Evolutionary conservation across 352 stramenopile genomes (phyloP).

Genomic region (Aphanomyces euteiches): DNA sequence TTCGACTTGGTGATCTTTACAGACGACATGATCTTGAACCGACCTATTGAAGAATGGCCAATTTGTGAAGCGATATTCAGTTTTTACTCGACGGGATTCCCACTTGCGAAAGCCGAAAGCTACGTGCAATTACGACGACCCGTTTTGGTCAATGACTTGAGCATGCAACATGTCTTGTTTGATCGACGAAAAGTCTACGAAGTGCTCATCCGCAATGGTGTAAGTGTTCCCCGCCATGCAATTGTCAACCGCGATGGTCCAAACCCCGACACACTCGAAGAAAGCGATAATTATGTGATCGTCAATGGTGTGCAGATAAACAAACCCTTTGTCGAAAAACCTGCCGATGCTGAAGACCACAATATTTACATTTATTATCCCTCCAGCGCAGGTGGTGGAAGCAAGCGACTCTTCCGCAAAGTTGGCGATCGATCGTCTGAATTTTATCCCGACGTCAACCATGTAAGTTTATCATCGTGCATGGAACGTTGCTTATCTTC

Average conservation of each 20-base stretch:
- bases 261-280: slow-evolving; percentile 61
- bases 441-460: slow-evolving; percentile 97
- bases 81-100: slow-evolving; percentile 98
- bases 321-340: slow-evolving; percentile 99
- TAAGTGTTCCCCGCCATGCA: slow-evolving; percentile 95
- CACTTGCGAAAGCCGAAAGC: slow-evolving; percentile 94
- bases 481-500: neutral
- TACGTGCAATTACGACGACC: slow-evolving; percentile 95
- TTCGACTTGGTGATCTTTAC: slow-evolving; percentile 98
- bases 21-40: slow-evolving; percentile 94
- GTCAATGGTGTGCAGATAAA: slow-evolving; percentile 96
- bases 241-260: slow-evolving; percentile 93
- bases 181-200: slow-evolving; percentile 96
- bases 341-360: slow-evolving; percentile 98
- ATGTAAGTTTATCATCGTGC: slow-evolving; percentile 31
- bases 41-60: slow-evolving; percentile 93
- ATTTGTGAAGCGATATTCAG: slow-evolving; percentile 97
- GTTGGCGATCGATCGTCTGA: slow-evolving; percentile 90
- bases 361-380: slow-evolving; percentile 99
- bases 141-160: slow-evolving; percentile 97
- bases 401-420: slow-evolving; percentile 99
- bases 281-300: slow-evolving; percentile 79
- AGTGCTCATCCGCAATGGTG: slow-evolving; percentile 90
- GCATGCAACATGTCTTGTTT: slow-evolving; percentile 95
- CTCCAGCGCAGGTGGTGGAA: slow-evolving; percentile 94